A percentile compares a stretch with the other conserved stretches of the same genome.
Conservation (phyloP, 345 rosid genomes). For the Hibiscus trionum region DNA sequence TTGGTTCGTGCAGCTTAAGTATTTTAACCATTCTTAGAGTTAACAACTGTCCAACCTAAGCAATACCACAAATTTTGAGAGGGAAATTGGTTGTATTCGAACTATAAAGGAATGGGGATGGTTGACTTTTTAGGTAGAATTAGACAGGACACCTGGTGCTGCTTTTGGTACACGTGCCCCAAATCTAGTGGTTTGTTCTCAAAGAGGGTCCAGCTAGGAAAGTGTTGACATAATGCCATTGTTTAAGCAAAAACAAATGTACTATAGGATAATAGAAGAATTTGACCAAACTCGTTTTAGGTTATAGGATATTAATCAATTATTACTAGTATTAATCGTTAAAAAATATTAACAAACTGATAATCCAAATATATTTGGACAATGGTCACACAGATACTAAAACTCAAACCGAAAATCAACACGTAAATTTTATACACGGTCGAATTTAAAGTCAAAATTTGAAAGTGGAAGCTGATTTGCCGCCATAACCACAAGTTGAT, state of each 20-base stretch:
- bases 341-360: no score
- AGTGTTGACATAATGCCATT: background rate
- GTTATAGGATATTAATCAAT: no score
- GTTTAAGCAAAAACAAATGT: no score
- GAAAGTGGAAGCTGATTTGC: background rate
- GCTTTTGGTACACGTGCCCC: slow-evolving; percentile 14
- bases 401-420: no score
- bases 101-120: background rate
- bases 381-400: no score
- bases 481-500: background rate
- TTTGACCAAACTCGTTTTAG: no score
- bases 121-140: slow-evolving; percentile 28
- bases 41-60: slow-evolving; percentile 18
- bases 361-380: no score
- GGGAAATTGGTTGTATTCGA: background rate
- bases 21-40: background rate
- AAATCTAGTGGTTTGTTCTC: slow-evolving; percentile 1
- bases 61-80: background rate
- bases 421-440: no score
- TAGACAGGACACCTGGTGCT: slow-evolving; percentile 8
- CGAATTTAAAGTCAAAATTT: no score
- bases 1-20: no score
- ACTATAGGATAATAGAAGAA: no score
- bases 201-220: slow-evolving; percentile 19
- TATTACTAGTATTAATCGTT: no score